These are phyloP conservation scores for Phellopilus nigrolimitatus DNA, from an alignment of 1,284 basidiomycete genomes.

Conservation along the genomic window DNA sequence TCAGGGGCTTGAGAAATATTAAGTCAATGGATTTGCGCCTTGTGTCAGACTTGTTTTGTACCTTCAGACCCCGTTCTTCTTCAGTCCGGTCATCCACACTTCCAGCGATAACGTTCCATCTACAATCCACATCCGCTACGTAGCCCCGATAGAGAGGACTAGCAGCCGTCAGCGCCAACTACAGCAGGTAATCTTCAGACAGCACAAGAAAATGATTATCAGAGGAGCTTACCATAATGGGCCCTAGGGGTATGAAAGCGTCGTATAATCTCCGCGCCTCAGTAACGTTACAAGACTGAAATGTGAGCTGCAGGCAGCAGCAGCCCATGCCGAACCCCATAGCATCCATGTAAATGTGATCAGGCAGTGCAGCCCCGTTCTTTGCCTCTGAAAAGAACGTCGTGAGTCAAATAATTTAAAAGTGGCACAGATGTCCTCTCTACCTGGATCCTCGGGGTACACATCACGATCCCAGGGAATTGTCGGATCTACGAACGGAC, in stretches of 20 bases:
- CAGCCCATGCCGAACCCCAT: constrained; percentile 99
- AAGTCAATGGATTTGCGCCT: neutral
- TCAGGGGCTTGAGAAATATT: constrained; percentile 57
- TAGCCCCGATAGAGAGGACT: constrained; percentile 94
- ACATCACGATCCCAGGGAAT: constrained; percentile 81
- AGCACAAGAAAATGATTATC: neutral
- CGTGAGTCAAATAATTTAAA: neutral
- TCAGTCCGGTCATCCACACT: constrained; percentile 96
- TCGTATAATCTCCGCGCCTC: constrained; percentile 95
- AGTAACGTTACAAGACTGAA: constrained; percentile 91
- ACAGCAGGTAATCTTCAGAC: constrained; percentile 11
- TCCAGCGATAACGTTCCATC: constrained; percentile 98
- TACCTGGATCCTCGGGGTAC: constrained; percentile 80
- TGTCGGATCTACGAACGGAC: constrained; percentile 86
- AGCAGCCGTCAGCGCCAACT: constrained; percentile 92
- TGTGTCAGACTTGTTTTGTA: constrained; percentile 28
- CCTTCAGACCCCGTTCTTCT: constrained; percentile 88
- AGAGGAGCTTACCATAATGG: constrained; percentile 73
- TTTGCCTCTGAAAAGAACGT: constrained; percentile 62
- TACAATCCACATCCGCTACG: constrained; percentile 93
- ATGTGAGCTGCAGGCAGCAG: constrained; percentile 96
- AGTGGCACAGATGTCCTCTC: constrained; percentile 18
- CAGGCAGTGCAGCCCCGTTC: constrained; percentile 77
- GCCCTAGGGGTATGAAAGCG: constrained; percentile 88
- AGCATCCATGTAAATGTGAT: constrained; percentile 98